These are phyloP conservation scores for Malus hybrid DNA, from an alignment of 331 rosid species.

Conservation along the genomic window DNA sequence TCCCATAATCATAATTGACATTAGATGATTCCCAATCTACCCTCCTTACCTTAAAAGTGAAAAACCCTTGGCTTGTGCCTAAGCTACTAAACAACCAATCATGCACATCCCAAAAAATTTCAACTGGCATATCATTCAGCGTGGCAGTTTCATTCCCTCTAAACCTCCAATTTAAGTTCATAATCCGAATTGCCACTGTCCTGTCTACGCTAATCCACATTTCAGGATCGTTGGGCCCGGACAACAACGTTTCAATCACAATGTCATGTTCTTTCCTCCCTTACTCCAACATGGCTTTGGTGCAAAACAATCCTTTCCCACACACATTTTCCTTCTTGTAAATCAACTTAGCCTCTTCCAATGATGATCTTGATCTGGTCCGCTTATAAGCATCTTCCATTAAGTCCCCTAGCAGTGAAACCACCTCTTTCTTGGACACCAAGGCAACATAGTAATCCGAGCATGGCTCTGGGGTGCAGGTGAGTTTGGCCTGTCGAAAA, in stretches of 20 bases:
- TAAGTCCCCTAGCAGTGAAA: conserved; percentile 22
- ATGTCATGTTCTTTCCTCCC: conserved; percentile 18
- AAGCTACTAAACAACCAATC: conserved; percentile 21
- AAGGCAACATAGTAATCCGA: conserved; percentile 26
- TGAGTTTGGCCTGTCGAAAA: conserved; percentile 18
- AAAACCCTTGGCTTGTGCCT: conserved; percentile 18
- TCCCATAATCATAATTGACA: too few relatives aligned
- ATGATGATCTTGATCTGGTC: conserved; percentile 22
- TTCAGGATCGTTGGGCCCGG: conserved; percentile 20
- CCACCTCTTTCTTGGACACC: conserved; percentile 19
- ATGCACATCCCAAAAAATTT: conserved; percentile 33
- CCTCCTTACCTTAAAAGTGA: conserved; percentile 16
- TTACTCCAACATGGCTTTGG: conserved; percentile 14
- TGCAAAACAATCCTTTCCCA: conserved; percentile 23
- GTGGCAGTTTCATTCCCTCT: conserved; percentile 23
- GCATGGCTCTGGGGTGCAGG: conserved; percentile 10
- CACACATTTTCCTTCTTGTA: conserved; percentile 21
- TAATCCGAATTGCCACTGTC: conserved; percentile 9
- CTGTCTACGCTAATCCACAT: conserved; percentile 28
- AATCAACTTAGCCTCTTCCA: conserved; percentile 23
- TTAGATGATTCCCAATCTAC: neutral
- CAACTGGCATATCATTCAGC: conserved; percentile 11
- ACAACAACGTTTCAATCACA: conserved; percentile 19
- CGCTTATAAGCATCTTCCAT: conserved; percentile 15
- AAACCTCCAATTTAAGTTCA: conserved; percentile 33